Evolutionary conservation across 2,329 filamentous ascomycete species (phyloP).

Genomic region (Calonectria pauciramosa): DNA sequence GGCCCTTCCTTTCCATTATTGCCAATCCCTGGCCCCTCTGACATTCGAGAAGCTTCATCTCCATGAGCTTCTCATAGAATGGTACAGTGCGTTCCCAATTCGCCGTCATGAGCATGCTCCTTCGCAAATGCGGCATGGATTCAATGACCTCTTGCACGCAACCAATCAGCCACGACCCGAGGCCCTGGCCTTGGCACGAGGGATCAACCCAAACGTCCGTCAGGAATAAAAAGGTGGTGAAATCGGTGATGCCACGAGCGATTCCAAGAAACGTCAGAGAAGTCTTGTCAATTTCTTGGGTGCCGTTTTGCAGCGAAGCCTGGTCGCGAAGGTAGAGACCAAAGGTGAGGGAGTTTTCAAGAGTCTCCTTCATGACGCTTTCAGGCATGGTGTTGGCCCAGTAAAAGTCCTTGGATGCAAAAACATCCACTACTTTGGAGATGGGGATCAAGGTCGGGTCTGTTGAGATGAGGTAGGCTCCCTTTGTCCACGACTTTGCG

Average conservation of each 20-base stretch:
- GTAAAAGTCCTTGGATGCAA: constrained; percentile 65
- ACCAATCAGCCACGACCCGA: constrained; percentile 72
- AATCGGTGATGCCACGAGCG: constrained; percentile 73
- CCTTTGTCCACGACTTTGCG: constrained; percentile 3
- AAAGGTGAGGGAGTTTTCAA: constrained; percentile 68
- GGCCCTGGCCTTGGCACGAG: constrained; percentile 66
- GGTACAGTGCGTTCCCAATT: constrained; percentile 50
- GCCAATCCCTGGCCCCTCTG: constrained; percentile 41
- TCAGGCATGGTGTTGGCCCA: constrained; percentile 65
- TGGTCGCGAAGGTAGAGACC: constrained; percentile 59
- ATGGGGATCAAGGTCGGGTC: constrained; percentile 16
- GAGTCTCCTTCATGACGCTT: constrained; percentile 57
- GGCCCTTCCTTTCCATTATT: constrained; percentile 42
- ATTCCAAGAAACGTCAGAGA: constrained; percentile 47
- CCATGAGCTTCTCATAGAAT: constrained; percentile 49
- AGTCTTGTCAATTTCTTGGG: background rate
- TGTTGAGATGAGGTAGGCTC: constrained; percentile 15
- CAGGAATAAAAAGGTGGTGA: constrained; percentile 71
- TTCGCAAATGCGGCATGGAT: constrained; percentile 67
- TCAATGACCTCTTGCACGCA: constrained; percentile 68
- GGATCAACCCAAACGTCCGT: constrained; percentile 74
- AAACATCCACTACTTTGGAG: constrained; percentile 60
- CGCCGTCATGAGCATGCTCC: constrained; percentile 64
- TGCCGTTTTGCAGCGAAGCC: background rate
- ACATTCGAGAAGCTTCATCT: constrained; percentile 44